Base-by-base conservation (phyloP, 2,329 filamentous ascomycete genomes). In the Aspergillus calidoustus region DNA sequence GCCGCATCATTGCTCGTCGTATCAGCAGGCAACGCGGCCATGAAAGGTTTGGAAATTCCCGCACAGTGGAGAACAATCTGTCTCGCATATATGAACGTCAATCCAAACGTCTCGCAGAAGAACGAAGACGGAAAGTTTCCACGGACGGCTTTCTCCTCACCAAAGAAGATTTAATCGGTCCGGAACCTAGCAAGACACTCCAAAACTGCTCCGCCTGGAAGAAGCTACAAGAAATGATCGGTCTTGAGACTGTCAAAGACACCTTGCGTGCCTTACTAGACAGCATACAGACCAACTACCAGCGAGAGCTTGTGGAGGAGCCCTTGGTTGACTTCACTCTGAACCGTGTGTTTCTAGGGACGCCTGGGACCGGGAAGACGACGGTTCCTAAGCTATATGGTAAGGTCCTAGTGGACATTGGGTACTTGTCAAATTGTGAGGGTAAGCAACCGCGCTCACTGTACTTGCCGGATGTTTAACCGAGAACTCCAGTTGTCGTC, bases 341-440 rank as follows among this genome's bases (percentile, higher is more conserved):
- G 0, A 93, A 92, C 71, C 81, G 83, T 7, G 85, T 92, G 1
- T 91, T 93, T 59, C 71, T 92, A 0, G 91, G 91, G 0, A 84
- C 82, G 1, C 91, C 91, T 0, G 91, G 91, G 0, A 93, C 91
- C 0, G 90, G 91, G 0, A 93, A 93, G 68, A 93, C 91, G 0
- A 88, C 89, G 0, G 87, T 93, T 0, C 91, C 89, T 0, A 91
- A 90, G 70, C 74, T 92, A 0, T 93, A 92, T 65, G 90, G 88
- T 0, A 76, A 82, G 44, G 88, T 93, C 2, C 79, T 93, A 0
- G 87, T 84, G 0, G 86, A 91, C 58, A 74, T 93, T 4, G 90
- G 90, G 0, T 66, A 91, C 2, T 72, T 93, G 0, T 89, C 85
- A 0, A 90, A 86, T 25, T 87, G 89, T 0, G 89, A 92, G 81